Base-by-base conservation (phyloP, 2,329 filamentous ascomycete species). In the Elsinoe perseae region DNA sequence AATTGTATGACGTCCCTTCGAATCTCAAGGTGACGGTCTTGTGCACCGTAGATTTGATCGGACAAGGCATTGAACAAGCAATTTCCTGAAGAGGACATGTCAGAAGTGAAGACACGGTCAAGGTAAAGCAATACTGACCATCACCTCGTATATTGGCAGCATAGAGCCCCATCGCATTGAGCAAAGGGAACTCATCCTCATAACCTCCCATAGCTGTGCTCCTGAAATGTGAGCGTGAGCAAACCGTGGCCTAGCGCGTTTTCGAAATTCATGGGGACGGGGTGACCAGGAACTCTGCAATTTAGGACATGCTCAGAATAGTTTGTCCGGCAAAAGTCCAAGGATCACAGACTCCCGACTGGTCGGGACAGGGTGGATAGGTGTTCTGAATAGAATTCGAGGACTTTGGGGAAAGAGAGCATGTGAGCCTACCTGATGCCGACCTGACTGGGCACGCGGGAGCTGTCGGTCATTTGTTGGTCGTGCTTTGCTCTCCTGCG, bases 11-110 rank as follows among this genome's bases (percentile, higher is more conserved):
- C 76, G 44, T 69, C 71, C 50, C 73, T 71, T 52, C 84, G 82
- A 63, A 87, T 82, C 62, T 80, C 73, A 56, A 72, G 67, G 64
- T 83, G 80, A 60, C 78, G 73, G 58, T 75, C 72, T 64, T 83
- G 79, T 64, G 79, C 70, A 60, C 82, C 83, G 65, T 81, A 84
- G 54, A 86, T 69, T 72, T 87, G 82, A 66, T 86, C 82, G 61
- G 81, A 83, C 36, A 86, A 74, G 59, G 82, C 82, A 68, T 83
- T 81, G 72, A 86, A 86, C 34, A 86, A 77, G 69, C 84, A 86
- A 72, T 86, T 86, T 62, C 83, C 84, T 86, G 62, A 40, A 21
- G 30, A 38, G 12, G 50, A 50, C 48, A 58, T 56, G 54, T 63
- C 60, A 60, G 61, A 54, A 59, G 53, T 52, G 44, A 42, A 57